Evolutionary conservation across 2,329 filamentous ascomycete species (phyloP).

Genomic region (Sporothrix dimorphospora): DNA sequence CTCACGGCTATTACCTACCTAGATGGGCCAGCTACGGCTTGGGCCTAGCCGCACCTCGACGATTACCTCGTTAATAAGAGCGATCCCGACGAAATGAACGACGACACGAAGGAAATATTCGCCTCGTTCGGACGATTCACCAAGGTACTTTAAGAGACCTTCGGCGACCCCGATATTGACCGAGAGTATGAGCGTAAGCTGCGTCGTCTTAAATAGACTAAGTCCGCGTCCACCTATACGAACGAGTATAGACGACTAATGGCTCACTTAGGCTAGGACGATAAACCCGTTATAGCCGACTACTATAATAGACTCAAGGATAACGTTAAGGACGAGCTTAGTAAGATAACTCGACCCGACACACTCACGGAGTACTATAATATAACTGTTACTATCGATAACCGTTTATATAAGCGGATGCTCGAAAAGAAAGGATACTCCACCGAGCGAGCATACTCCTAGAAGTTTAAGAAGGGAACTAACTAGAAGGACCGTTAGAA

Average conservation of each 20-base stretch:
- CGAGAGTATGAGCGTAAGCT: not conserved
- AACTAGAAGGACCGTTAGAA: no score
- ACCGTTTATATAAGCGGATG: no score
- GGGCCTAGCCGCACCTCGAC: not conserved
- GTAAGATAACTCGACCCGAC: no score
- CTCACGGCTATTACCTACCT: not conserved
- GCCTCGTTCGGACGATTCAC: not conserved
- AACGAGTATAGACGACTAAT: not conserved
- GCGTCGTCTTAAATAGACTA: not conserved
- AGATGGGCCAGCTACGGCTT: not conserved
- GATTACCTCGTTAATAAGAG: not conserved
- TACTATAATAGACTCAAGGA: not conserved
- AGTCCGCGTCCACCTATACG: not conserved
- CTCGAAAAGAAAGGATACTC: no score
- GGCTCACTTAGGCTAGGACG: no score
- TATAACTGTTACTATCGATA: no score
- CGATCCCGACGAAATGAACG: not conserved
- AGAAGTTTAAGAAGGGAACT: no score
- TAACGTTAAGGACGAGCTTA: not conserved
- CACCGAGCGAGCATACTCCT: no score
- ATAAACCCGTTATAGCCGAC: no score
- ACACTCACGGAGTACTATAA: no score
- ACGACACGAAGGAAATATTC: not conserved
- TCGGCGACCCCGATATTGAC: not conserved
- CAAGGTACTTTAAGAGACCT: not conserved